Conservation (phyloP, 345 rosid species). For the Ricinus communis region DNA sequence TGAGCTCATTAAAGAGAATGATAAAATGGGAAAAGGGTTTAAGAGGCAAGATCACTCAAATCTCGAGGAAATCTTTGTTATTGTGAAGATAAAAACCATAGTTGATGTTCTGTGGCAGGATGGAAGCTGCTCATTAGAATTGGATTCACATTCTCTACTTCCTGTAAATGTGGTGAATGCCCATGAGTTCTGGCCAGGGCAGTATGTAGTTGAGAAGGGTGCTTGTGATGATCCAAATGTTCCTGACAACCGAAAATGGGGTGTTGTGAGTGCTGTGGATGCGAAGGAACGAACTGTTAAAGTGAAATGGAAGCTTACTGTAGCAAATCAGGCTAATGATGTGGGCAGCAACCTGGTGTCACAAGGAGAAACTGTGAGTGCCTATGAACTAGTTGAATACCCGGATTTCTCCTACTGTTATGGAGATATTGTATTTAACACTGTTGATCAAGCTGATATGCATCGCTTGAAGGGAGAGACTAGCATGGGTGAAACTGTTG, state of each 20-base stretch:
- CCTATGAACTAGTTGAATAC: conserved; percentile 84
- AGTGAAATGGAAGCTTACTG: conserved; percentile 60
- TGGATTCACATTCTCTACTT: conserved; percentile 59
- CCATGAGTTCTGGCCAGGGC: conserved; percentile 91
- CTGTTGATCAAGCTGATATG: conserved; percentile 23
- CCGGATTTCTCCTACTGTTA: conserved; percentile 68
- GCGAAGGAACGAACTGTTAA: conserved; percentile 73
- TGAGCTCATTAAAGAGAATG: conserved; percentile 22
- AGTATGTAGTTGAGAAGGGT: conserved; percentile 72
- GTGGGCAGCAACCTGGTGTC: conserved; percentile 28
- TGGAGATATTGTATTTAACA: conserved; percentile 70
- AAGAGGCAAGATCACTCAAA: conserved; percentile 33
- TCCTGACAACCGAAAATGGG: conserved; percentile 59
- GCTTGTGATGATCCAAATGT: conserved; percentile 39
- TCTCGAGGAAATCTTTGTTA: conserved; percentile 46
- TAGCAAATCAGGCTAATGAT: conserved; percentile 31
- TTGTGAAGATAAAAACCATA: conserved; percentile 58
- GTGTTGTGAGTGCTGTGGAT: conserved; percentile 60
- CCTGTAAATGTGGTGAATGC: conserved; percentile 60
- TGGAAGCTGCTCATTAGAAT: conserved; percentile 48
- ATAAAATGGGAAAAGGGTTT: conserved; percentile 36
- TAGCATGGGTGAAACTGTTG: conserved; percentile 19
- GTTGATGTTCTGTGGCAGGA: conserved; percentile 93
- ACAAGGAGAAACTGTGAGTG: conserved; percentile 76
- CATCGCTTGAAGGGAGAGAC: conserved; percentile 22